Percentiles rank a stretch among this genome's conserved stretches.
phyloP scores from a whole-genome alignment of 2,329 filamentous ascomycete genomes.

The Teratosphaeria destructans region DNA sequence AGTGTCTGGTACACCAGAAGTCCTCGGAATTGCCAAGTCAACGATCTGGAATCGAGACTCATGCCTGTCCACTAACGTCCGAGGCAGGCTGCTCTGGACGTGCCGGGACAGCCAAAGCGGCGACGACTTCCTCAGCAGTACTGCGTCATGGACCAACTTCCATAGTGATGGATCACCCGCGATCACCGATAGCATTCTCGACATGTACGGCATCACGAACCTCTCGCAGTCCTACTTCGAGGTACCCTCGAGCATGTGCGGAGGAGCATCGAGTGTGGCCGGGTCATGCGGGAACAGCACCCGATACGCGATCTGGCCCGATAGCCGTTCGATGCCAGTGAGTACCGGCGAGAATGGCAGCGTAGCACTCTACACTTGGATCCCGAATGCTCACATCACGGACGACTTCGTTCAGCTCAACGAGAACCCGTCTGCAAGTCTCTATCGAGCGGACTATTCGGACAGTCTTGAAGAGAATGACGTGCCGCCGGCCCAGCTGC shows the following conservation, averaged over 20 bases:
- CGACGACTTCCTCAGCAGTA: constrained; percentile 11
- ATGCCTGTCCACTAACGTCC: constrained; percentile 12
- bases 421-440: constrained; percentile 6
- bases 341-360: constrained; percentile 2
- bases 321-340: constrained; percentile 12
- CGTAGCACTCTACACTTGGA: constrained; percentile 14
- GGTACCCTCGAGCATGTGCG: constrained; percentile 11
- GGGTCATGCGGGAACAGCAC: constrained; percentile 13
- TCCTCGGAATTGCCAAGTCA: constrained; percentile 3
- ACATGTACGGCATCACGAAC: constrained; percentile 10
- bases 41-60: constrained; percentile 15
- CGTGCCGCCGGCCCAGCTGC: constrained; percentile 8
- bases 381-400: constrained; percentile 7
- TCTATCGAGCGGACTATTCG: constrained; percentile 10
- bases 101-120: constrained; percentile 15
- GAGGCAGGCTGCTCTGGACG: constrained; percentile 15
- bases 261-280: constrained; percentile 1
- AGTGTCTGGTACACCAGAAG: constrained; percentile 1
- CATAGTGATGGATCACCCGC: constrained; percentile 7
- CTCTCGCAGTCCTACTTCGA: constrained; percentile 9
- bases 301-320: constrained; percentile 15
- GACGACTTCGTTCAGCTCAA: constrained; percentile 6
- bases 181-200: constrained; percentile 8
- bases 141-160: constrained; percentile 14
- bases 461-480: constrained; percentile 4